Conservation (phyloP, 257 asterid species). For the Galeopsis tetrahit region DNA sequence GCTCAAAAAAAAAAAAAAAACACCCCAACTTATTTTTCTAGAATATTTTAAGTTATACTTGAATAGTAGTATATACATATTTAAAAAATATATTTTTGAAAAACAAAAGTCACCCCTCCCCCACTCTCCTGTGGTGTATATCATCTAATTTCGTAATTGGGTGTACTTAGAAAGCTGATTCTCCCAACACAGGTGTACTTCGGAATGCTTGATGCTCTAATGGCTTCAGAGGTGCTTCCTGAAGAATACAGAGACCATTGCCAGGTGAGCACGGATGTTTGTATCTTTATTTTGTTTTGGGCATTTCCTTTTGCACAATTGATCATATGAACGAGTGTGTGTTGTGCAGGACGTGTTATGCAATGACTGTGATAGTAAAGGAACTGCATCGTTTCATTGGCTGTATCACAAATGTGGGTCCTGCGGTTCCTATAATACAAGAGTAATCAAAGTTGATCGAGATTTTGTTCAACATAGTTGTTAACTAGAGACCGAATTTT, state of each 20-base stretch:
- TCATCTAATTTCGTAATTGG: not conserved
- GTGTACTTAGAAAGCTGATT: conserved; percentile 19
- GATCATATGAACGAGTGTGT: not conserved
- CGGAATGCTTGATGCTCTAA: conserved; percentile 94
- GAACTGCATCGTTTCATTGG: conserved; percentile 91
- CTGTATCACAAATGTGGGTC: conserved; percentile 85
- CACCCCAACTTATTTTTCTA: no score
- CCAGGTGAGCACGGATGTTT: conserved; percentile 52
- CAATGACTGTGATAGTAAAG: conserved; percentile 84
- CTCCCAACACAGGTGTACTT: conserved; percentile 71
- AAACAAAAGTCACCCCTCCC: no score
- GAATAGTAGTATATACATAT: no score
- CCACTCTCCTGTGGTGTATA: no score
- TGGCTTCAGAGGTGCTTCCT: conserved; percentile 91
- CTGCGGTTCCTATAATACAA: conserved; percentile 86
- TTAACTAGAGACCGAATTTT: not conserved
- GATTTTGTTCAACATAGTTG: conserved; percentile 58
- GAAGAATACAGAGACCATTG: conserved; percentile 86
- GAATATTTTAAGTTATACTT: no score
- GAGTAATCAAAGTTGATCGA: conserved; percentile 84
- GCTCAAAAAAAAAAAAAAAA: no score
- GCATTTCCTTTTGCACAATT: not conserved
- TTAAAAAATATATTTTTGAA: no score
- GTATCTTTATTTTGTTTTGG: not conserved
- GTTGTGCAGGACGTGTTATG: conserved; percentile 74